Percentiles rank a stretch among this genome's conserved stretches.
These are phyloP conservation scores for Saccharomycopsis oosterbeekiorum DNA, from an alignment of 805 yeast species.

Conservation along the genomic window DNA sequence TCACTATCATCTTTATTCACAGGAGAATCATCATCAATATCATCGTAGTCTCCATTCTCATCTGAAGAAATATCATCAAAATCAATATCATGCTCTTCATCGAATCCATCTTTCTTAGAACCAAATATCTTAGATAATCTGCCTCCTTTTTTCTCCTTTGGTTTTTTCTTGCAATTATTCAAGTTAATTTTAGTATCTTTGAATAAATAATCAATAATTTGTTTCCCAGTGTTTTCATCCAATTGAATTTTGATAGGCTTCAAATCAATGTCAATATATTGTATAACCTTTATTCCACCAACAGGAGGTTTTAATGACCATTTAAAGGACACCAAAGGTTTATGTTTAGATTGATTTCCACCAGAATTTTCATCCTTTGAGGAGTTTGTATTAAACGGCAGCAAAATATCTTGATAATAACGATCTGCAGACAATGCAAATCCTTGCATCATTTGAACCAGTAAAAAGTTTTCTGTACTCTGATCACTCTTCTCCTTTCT, in stretches of 20 bases:
- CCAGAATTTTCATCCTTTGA: constrained; percentile 12
- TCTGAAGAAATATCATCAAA: constrained; percentile 4
- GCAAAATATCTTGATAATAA: constrained; percentile 59
- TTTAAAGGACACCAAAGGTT: constrained; percentile 32
- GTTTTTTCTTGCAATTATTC: neutral
- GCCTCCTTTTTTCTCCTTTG: neutral
- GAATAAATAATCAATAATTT: constrained; percentile 58
- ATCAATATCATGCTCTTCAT: constrained; percentile 11
- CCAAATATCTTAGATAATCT: constrained; percentile 13
- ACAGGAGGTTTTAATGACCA: constrained; percentile 85
- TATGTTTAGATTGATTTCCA: constrained; percentile 13
- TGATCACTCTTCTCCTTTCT: constrained; percentile 58
- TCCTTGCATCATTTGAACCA: constrained; percentile 55
- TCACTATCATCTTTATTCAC: neutral
- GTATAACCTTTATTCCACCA: constrained; percentile 84
- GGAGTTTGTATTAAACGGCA: constrained; percentile 33
- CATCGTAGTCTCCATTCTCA: constrained; percentile 18
- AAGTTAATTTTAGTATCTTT: constrained; percentile 35
- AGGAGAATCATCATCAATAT: constrained; percentile 9
- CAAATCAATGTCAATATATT: constrained; percentile 46
- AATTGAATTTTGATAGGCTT: constrained; percentile 63
- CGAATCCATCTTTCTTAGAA: constrained; percentile 15
- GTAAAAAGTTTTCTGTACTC: constrained; percentile 51
- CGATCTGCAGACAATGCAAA: constrained; percentile 51
- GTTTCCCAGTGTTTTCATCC: constrained; percentile 60